phyloP scores from a whole-genome alignment of 2,329 filamentous ascomycete species.

The Pyrenochaeta sp. region DNA sequence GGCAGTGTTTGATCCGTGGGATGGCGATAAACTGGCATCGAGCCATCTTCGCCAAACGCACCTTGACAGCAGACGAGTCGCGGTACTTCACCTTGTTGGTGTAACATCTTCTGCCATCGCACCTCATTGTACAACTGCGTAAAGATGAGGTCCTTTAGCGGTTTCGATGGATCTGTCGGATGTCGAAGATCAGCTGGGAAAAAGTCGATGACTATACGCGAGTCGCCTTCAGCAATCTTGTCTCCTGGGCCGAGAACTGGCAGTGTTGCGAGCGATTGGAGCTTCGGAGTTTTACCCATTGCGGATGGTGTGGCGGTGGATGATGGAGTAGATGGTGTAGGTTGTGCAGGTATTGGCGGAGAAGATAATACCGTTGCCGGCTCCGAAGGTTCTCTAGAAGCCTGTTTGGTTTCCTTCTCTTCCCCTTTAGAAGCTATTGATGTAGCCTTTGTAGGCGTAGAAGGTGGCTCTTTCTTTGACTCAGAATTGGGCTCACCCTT shows the following conservation, averaged over 20 bases:
- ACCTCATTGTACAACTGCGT: slow-evolving; percentile 76
- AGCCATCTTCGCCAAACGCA: slow-evolving; percentile 70
- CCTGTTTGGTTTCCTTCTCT: slow-evolving; percentile 7
- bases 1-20: slow-evolving; percentile 88
- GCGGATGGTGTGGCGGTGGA: slow-evolving; percentile 2
- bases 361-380: not conserved
- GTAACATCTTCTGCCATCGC: slow-evolving; percentile 89
- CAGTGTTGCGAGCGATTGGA: slow-evolving; percentile 50
- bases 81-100: slow-evolving; percentile 90
- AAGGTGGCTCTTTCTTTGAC: slow-evolving; percentile 18
- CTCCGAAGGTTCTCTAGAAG: slow-evolving; percentile 8
- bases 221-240: slow-evolving; percentile 81
- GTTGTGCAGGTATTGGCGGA: not conserved
- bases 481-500: slow-evolving; percentile 38
- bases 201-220: slow-evolving; percentile 74
- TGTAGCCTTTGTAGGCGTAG: slow-evolving; percentile 12
- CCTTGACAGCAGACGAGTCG: slow-evolving; percentile 92
- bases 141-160: slow-evolving; percentile 70
- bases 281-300: slow-evolving; percentile 37
- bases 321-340: not conserved
- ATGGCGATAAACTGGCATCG: slow-evolving; percentile 91
- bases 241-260: slow-evolving; percentile 59
- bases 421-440: slow-evolving; percentile 18
- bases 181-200: slow-evolving; percentile 59
- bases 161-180: slow-evolving; percentile 37